Evolutionary conservation across 257 asterid genomes (phyloP).

Genomic region (Nicotiana undulata): DNA sequence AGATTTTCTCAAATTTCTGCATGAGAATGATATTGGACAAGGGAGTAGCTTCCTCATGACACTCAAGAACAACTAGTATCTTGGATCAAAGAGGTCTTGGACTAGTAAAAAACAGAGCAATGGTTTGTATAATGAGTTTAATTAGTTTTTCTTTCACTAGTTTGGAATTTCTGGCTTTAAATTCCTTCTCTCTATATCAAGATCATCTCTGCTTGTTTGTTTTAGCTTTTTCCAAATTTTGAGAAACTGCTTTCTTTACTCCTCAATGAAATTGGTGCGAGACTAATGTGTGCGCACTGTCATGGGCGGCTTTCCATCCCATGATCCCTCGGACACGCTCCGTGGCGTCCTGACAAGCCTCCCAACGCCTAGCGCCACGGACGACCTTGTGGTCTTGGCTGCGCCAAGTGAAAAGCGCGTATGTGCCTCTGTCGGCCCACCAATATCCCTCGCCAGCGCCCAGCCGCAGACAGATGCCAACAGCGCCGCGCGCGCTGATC

Average conservation of each 20-base stretch:
- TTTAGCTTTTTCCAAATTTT: neutral
- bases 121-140: neutral
- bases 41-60: conserved; percentile 30
- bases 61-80: conserved; percentile 11
- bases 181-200: neutral
- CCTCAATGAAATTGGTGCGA: neutral
- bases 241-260: neutral
- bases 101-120: neutral
- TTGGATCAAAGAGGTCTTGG: neutral
- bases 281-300: too few species aligned
- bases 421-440: too few species aligned
- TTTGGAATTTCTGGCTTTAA: neutral
- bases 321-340: too few species aligned
- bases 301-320: too few species aligned
- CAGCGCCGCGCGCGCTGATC: too few species aligned
- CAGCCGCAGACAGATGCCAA: too few species aligned
- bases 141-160: neutral
- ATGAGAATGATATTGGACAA: conserved; percentile 27
- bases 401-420: too few species aligned
- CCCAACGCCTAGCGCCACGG: too few species aligned
- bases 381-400: too few species aligned
- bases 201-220: too few species aligned
- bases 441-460: too few species aligned
- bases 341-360: too few species aligned
- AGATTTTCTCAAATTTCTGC: conserved; percentile 34